Base-by-base conservation (phyloP, 129 eudicot species). In the Cynara cardunculus region DNA sequence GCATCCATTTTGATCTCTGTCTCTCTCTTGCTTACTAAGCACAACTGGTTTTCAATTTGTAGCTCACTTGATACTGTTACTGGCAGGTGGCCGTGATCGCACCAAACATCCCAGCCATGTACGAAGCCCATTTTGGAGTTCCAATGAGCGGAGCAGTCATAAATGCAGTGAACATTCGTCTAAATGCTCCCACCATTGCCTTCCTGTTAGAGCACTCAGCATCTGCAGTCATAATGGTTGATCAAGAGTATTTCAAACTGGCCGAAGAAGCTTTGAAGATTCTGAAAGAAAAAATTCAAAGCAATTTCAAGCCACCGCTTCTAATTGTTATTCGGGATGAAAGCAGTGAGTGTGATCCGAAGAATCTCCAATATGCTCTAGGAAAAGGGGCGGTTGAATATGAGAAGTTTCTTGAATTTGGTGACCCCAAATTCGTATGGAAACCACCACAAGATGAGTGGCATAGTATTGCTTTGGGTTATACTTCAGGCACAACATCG, bases 81-180 rank as follows among this genome's bases (percentile, higher is more conserved):
- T 71, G 71, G 53, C 95, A 95, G 97, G 99, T 95, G 21, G 92
- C 99, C 0, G 92, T 90, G 76, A 89, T 95, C 77, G 97, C 99
- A 25, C 99, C 99, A 39, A 95, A 95, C 81, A 83, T 88, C 70
- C 99, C 97, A 79, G 97, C 99, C 46, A 82, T 95, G 86, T 92
- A 87, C 46, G 99, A 95, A 84, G 89, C 91, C 78, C 99, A 95
- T 88, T 95, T 90, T 65, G 99, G 91, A 32, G 87, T 95, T 28
- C 97, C 99, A 78, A 95, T 95, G 99, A 87, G 92, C 5, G 99
- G 97, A 25, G 97, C 97, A 62, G 97, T 92, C 70, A 69, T 95
- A 73, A 92, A 92, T 41, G 90, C 97, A 12, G 84, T 92, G 69
- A 95, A 95, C 69, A 86, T 89, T 31, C 97, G 97, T 82, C 86